Conservation (phyloP, 73 alveolate genomes). For the Tetrahymena malaccensis region DNA sequence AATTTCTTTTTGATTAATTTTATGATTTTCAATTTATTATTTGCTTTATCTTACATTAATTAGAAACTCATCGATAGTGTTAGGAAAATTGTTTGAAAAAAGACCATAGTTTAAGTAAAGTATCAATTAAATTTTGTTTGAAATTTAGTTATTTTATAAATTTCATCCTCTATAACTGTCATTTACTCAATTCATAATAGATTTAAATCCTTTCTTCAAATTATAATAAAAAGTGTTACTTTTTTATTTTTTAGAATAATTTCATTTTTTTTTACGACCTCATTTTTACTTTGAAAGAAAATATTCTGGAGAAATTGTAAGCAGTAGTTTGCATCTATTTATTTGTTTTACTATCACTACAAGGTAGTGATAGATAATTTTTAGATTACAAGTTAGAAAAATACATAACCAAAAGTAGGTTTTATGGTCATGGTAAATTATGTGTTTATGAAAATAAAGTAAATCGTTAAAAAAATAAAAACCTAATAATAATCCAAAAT, state of each 20-base stretch:
- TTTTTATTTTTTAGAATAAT: too few species aligned
- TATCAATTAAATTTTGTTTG: not conserved
- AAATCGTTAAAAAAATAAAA: not conserved
- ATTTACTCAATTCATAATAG: not conserved
- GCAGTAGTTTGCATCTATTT: not conserved
- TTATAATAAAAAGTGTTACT: too few species aligned
- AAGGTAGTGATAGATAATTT: not conserved
- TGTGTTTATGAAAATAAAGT: not conserved
- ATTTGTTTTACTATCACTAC: not conserved
- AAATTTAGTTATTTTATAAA: too few species aligned
- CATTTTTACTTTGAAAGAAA: too few species aligned
- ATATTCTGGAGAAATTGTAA: not conserved
- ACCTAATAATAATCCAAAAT: not conserved
- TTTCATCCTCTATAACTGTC: not conserved
- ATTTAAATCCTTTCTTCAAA: too few species aligned
- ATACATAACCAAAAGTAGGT: not conserved
- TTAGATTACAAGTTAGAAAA: not conserved
- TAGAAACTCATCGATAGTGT: not conserved
- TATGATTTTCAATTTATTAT: not conserved
- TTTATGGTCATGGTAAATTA: not conserved
- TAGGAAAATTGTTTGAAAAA: not conserved
- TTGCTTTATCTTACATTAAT: not conserved
- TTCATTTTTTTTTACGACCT: too few species aligned
- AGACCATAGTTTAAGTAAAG: not conserved
- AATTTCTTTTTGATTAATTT: not conserved